phyloP scores from a whole-genome alignment of 164 flowering plant species.

The Vitis cinerea region DNA sequence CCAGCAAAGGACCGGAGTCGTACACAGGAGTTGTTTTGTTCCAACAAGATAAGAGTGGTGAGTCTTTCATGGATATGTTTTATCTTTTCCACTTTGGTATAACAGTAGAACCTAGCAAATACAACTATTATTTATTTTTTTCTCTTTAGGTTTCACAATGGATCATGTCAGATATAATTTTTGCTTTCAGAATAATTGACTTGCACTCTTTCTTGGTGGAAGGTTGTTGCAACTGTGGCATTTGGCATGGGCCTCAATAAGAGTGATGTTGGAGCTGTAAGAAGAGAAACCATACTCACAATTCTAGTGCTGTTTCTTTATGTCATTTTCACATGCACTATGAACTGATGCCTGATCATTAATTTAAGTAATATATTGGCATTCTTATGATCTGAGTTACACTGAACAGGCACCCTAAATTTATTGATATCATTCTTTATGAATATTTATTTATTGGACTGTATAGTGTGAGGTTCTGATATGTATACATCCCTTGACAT shows the following conservation, averaged over 20 bases:
- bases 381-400: no score
- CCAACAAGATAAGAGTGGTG: conserved; percentile 93
- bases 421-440: no score
- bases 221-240: conserved; percentile 99
- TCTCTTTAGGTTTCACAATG: background rate
- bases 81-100: background rate
- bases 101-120: no score
- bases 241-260: conserved; percentile 99
- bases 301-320: conserved; percentile 6
- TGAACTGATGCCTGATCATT: background rate
- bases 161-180: background rate
- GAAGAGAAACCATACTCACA: conserved; percentile 20
- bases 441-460: no score
- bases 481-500: background rate
- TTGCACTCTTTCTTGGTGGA: conserved; percentile 14
- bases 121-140: background rate
- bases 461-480: no score
- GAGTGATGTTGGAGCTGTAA: conserved; percentile 92
- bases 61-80: conserved; percentile 7
- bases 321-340: background rate
- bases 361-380: no score
- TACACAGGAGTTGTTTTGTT: conserved; percentile 80
- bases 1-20: conserved; percentile 75
- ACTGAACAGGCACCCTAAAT: no score
- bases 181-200: conserved; percentile 9